phyloP scores from a whole-genome alignment of 331 rosid species.

The Erythrophleum ivorense region DNA sequence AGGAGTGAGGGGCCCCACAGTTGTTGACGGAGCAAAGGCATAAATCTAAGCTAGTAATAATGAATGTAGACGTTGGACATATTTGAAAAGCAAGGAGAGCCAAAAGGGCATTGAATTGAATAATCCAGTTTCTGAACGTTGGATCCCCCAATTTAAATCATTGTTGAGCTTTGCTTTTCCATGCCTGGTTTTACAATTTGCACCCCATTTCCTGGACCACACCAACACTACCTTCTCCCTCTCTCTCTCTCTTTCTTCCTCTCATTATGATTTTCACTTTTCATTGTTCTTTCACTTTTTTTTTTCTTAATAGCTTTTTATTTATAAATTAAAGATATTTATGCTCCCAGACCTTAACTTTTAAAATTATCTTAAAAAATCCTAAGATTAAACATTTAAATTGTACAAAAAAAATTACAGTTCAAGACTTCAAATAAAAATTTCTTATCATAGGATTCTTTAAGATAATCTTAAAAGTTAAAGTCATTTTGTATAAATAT shows the following conservation, averaged over 20 bases:
- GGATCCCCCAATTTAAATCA: conserved; percentile 79
- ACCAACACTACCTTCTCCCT: conserved; percentile 27
- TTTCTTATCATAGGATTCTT: too few species aligned
- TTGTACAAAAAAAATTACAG: too few species aligned
- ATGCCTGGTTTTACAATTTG: conserved; percentile 49
- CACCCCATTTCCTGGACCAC: conserved; percentile 68
- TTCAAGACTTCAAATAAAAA: too few species aligned
- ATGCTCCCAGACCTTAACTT: too few species aligned
- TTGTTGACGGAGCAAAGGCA: conserved; percentile 41
- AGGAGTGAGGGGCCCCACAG: conserved; percentile 42
- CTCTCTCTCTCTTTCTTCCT: conserved; percentile 31
- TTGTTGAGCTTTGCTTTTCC: conserved; percentile 49
- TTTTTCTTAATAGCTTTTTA: background rate
- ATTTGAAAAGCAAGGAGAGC: conserved; percentile 56
- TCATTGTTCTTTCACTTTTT: background rate
- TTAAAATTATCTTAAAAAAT: too few species aligned
- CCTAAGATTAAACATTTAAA: too few species aligned
- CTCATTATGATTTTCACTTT: conserved; percentile 30
- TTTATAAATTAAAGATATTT: too few species aligned
- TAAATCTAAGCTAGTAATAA: background rate
- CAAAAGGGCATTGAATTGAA: conserved; percentile 41
- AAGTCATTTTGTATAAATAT: too few species aligned
- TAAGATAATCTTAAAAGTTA: too few species aligned
- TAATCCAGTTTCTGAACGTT: conserved; percentile 57
- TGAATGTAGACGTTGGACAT: conserved; percentile 40